These are phyloP conservation scores for Auricularia cornea DNA, from an alignment of 768 basidiomycete species.

Conservation along the genomic window DNA sequence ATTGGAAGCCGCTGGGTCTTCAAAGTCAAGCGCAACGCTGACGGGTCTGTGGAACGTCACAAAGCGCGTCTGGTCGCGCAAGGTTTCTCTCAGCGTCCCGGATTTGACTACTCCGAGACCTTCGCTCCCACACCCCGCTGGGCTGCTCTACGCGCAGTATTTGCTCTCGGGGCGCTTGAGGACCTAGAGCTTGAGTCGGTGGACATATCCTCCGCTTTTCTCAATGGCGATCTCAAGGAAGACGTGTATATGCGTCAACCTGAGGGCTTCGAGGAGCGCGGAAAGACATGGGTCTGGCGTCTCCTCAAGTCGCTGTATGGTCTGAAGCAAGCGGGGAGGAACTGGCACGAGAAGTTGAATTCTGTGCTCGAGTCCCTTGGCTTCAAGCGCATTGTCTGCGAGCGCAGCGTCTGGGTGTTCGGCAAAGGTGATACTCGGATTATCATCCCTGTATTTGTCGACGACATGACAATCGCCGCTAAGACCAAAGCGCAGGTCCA, in stretches of 20 bases:
- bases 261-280: conserved; percentile 3
- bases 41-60: no score
- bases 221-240: conserved; percentile 17
- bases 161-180: conserved; percentile 2
- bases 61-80: conserved; percentile 15
- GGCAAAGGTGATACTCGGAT: neutral
- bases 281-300: neutral
- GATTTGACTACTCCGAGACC: conserved; percentile 19
- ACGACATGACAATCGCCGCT: conserved; percentile 20
- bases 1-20: conserved; percentile 4
- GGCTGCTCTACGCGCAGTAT: neutral
- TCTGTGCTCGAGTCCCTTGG: conserved; percentile 12
- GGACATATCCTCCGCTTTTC: conserved; percentile 6
- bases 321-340: conserved; percentile 18
- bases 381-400: conserved; percentile 11
- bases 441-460: conserved; percentile 23
- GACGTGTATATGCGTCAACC: conserved; percentile 18
- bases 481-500: neutral
- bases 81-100: conserved; percentile 17
- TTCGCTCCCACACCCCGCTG: conserved; percentile 9
- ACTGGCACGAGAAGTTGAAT: conserved; percentile 24
- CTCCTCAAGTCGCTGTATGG: conserved; percentile 9
- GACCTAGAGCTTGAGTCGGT: conserved; percentile 13
- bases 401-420: conserved; percentile 18
- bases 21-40: conserved; percentile 10